Percentiles rank a stretch among this genome's conserved stretches.
Conservation (phyloP, 2,329 filamentous ascomycete genomes). For the Penicillium sp. region DNA sequence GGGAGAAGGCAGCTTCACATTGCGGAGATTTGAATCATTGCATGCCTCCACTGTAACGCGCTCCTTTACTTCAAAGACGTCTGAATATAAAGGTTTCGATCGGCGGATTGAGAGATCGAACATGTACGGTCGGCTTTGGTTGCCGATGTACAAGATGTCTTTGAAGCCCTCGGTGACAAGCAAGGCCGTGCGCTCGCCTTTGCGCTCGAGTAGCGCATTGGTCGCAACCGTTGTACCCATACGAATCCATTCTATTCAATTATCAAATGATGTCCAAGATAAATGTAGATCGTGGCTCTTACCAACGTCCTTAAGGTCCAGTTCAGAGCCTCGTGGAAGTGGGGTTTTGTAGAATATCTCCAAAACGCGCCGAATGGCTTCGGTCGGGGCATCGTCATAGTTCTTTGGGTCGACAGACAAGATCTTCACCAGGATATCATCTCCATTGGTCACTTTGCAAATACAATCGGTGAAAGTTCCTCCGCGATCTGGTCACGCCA, state of each 20-base stretch:
- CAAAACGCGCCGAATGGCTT: constrained; percentile 84
- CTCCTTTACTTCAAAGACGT: constrained; percentile 28
- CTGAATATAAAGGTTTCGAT: constrained; percentile 56
- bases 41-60: constrained; percentile 48
- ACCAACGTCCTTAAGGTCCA: constrained; percentile 17
- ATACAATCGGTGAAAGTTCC: constrained; percentile 20
- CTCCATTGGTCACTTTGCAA: constrained; percentile 1
- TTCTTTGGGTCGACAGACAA: constrained; percentile 86
- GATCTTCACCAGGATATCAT: constrained; percentile 76
- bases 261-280: constrained; percentile 28
- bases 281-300: not conserved
- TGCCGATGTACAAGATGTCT: constrained; percentile 81
- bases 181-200: constrained; percentile 22
- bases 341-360: constrained; percentile 6
- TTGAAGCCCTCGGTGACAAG: constrained; percentile 74
- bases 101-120: constrained; percentile 83
- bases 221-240: constrained; percentile 93
- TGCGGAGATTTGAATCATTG: constrained; percentile 25
- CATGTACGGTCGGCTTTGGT: constrained; percentile 80
- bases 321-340: constrained; percentile 15
- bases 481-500: constrained; percentile 42
- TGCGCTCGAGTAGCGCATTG: constrained; percentile 64
- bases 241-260: constrained; percentile 56
- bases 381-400: constrained; percentile 86
- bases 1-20: constrained; percentile 1